Evolutionary conservation across 805 yeast species (phyloP), one percentile per base, ranked within the genome.

Genomic region (Jamesozyma lodderae): DNA sequence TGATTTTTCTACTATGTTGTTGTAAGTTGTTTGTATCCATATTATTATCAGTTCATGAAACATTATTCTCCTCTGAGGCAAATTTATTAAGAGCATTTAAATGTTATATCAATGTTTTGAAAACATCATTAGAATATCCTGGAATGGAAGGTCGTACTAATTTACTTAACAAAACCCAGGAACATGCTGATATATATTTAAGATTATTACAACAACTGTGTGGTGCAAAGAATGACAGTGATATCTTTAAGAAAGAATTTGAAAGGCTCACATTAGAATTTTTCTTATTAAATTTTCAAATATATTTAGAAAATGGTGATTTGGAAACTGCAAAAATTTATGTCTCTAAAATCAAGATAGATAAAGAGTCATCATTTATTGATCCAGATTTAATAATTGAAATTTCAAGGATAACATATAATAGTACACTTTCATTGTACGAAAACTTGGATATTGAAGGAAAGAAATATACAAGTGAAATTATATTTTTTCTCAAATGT

Each of bases 241-340:
- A 30, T 14, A 11, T 11, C 5, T 6, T 7, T 8, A 21, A 4
- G 3, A 22, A 17, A 11, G 48, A 47, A 20, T 52, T 52, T 33
- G 37, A 38, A 16, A 49, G 40, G 19, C 33, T 51, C 9, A 52
- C 42, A 31, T 36, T 55, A 2, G 66, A 67, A 29, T 49, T 57
- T 23, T 55, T 48, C 30, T 27, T 63, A 3, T 37, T 55, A 17
- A 59, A 60, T 38, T 60, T 62, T 48, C 66, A 62, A 38, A 30
- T 49, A 3, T 42, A 62, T 0, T 31, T 65, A 4, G 33, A 44
- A 6, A 54, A 52, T n/a, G 55, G 51, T 3, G 67, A 68, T 40
- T 42, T 53, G 5, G 54, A 59, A 30, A 52, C 57, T 44, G 69
- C 70, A 1, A 58, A 51, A 30, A 48, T 63, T 20, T 63, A 60